These are phyloP conservation scores for Trichoderma asperellum DNA, from an alignment of 2,329 filamentous ascomycete species.

Conservation along the genomic window DNA sequence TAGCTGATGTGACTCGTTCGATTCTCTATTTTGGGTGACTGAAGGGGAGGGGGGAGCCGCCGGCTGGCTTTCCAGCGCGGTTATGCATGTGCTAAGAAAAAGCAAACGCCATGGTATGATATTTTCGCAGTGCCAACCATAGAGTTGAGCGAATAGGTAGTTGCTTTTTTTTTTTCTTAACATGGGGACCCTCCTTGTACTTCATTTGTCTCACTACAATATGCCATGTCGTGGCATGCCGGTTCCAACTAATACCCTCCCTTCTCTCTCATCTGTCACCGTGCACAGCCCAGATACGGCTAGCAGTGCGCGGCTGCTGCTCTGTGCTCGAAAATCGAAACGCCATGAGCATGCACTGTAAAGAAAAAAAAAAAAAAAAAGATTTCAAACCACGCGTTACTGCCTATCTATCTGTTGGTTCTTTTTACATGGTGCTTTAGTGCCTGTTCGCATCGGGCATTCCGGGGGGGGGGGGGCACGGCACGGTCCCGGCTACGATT, in stretches of 20 bases:
- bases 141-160: neutral
- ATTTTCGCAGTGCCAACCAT: neutral
- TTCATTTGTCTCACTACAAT: constrained; percentile 10
- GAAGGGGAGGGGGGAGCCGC: neutral
- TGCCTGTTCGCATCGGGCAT: neutral
- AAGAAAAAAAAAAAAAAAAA: neutral
- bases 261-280: neutral
- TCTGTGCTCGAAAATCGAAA: constrained; percentile 11
- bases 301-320: constrained; percentile 17
- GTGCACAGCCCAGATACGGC: neutral
- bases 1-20: constrained; percentile 17
- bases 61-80: neutral
- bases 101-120: neutral
- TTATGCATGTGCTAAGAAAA: neutral
- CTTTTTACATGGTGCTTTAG: neutral
- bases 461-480: constrained; percentile 10
- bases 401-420: neutral
- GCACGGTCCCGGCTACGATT: constrained; percentile 9
- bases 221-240: constrained; percentile 5
- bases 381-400: neutral
- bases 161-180: neutral
- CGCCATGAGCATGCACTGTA: no score
- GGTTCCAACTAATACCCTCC: neutral
- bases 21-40: neutral
- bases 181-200: constrained; percentile 11